Conservation (phyloP, 306 rosid species). For the Quercus rubra region DNA sequence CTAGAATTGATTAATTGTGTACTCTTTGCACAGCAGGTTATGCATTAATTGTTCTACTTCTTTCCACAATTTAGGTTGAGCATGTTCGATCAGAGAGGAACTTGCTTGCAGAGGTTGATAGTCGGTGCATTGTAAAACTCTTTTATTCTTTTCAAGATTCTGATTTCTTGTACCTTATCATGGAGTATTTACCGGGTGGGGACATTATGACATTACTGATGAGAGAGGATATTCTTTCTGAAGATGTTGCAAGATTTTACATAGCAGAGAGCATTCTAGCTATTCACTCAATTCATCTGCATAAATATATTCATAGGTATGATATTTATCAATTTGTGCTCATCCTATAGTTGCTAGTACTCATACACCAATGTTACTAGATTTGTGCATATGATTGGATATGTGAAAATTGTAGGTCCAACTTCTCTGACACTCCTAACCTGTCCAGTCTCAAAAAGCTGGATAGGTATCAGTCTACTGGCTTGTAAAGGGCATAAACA, state of each 20-base stretch:
- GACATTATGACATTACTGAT: conserved; percentile 97
- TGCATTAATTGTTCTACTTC: conserved; percentile 11
- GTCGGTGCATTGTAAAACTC: conserved; percentile 96
- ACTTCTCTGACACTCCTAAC: neutral
- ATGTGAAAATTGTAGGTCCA: neutral
- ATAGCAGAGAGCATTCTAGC: conserved; percentile 98
- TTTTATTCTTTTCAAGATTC: conserved; percentile 97
- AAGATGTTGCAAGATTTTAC: conserved; percentile 90
- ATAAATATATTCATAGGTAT: conserved; percentile 95
- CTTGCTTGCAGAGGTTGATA: conserved; percentile 99
- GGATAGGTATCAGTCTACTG: neutral
- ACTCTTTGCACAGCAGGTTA: neutral
- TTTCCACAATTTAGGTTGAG: conserved; percentile 61
- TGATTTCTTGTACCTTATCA: conserved; percentile 90
- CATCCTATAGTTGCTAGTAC: neutral
- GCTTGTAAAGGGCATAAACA: neutral
- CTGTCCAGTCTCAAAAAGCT: neutral
- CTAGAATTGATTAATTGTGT: neutral
- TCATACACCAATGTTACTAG: neutral
- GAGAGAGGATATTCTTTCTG: conserved; percentile 97
- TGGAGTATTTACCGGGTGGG: conserved; percentile 99
- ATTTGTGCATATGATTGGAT: neutral
- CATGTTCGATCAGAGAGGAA: conserved; percentile 99
- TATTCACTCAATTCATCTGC: conserved; percentile 91
- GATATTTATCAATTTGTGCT: conserved; percentile 5